These are phyloP conservation scores for Priceomyces carsonii DNA, from an alignment of 805 yeast genomes.

Conservation along the genomic window DNA sequence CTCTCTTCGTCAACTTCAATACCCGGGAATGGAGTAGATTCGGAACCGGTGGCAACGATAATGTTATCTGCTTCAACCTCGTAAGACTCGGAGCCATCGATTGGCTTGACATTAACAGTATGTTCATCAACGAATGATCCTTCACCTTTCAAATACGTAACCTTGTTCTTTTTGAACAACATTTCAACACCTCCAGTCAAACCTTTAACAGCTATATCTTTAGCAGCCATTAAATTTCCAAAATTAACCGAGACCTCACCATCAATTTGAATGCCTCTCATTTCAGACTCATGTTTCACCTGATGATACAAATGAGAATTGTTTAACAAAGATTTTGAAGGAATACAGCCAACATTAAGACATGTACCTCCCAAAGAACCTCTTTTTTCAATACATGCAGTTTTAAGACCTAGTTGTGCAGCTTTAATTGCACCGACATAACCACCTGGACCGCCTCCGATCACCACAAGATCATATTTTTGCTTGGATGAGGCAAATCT, in stretches of 20 bases:
- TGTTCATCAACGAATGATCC: conserved; percentile 87
- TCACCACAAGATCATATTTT: conserved; percentile 84
- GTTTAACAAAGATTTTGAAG: conserved; percentile 93
- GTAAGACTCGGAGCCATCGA: conserved; percentile 75
- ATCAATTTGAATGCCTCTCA: conserved; percentile 87
- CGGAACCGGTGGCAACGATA: conserved; percentile 98
- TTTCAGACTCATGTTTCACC: conserved; percentile 77
- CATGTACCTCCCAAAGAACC: conserved; percentile 98
- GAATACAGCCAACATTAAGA: conserved; percentile 98
- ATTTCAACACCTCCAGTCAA: conserved; percentile 93
- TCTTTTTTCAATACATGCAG: conserved; percentile 97
- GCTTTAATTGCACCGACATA: conserved; percentile 98
- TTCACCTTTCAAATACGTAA: conserved; percentile 89
- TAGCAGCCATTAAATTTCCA: conserved; percentile 81
- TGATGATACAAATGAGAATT: conserved; percentile 92
- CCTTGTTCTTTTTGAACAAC: conserved; percentile 94
- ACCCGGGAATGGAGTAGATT: conserved; percentile 98
- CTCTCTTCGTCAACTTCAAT: conserved; percentile 94
- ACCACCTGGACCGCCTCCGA: conserved; percentile 99
- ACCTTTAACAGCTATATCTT: conserved; percentile 85
- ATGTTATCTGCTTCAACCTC: conserved; percentile 75
- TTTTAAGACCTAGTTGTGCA: conserved; percentile 91
- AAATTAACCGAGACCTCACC: conserved; percentile 74
- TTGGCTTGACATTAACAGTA: conserved; percentile 76
- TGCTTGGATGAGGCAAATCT: conserved; percentile 41